phyloP scores from a whole-genome alignment of 116 monocot genomes.

The Trichopus zeylanicus region DNA sequence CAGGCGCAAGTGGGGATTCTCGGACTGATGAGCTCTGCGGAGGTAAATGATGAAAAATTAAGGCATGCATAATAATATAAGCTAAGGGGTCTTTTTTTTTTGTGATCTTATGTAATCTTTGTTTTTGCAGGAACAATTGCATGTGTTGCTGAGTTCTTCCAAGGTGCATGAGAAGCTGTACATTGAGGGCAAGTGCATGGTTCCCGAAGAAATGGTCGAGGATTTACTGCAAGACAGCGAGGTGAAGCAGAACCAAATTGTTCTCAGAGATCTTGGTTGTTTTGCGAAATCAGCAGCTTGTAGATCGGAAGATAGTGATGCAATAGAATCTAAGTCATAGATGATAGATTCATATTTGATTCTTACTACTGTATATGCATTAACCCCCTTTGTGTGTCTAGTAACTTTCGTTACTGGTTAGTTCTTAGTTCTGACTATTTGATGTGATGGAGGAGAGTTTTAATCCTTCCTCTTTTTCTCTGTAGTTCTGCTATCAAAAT shows the following conservation, averaged over 20 bases:
- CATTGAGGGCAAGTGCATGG: constrained; percentile 28
- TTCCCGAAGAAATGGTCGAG: constrained; percentile 2
- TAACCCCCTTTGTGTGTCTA: too few species aligned
- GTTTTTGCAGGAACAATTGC: constrained; percentile 8
- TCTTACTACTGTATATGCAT: too few species aligned
- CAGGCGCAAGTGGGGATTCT: constrained; percentile 50
- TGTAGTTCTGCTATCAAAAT: too few species aligned
- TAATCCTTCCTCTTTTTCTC: too few species aligned
- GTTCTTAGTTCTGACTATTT: too few species aligned
- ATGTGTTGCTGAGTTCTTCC: constrained; percentile 17
- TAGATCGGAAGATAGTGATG: neutral
- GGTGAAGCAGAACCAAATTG: neutral
- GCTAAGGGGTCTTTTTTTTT: too few species aligned
- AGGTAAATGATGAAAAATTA: constrained; percentile 15
- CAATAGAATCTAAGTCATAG: too few species aligned
- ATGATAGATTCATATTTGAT: too few species aligned
- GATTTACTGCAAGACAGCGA: neutral
- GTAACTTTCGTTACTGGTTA: too few species aligned
- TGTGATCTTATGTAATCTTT: neutral
- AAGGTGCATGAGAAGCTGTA: constrained; percentile 34
- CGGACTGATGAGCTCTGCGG: constrained; percentile 8
- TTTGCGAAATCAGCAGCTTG: too few species aligned
- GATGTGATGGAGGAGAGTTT: too few species aligned
- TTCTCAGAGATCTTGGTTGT: neutral
- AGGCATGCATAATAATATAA: neutral